These are phyloP conservation scores for Raphanus raphanistrum DNA, from an alignment of 345 rosid genomes.

Conservation along the genomic window DNA sequence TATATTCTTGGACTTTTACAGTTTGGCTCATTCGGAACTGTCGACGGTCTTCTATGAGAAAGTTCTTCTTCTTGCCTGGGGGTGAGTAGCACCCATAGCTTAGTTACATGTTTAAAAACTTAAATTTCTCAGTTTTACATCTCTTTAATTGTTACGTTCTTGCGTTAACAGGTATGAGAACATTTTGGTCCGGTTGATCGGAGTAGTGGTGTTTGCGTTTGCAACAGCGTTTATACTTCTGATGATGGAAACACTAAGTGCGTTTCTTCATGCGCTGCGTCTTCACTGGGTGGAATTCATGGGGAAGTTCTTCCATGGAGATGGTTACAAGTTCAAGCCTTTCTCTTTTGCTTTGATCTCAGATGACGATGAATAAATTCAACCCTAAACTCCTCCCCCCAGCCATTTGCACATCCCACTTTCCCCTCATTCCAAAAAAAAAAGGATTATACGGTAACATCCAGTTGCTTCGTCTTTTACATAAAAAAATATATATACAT, in stretches of 20 bases:
- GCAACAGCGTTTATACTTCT: conserved; percentile 91
- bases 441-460: conserved; percentile 35
- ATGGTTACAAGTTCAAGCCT: conserved; percentile 93
- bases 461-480: conserved; percentile 1
- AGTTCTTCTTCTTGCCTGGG: conserved; percentile 93
- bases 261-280: conserved; percentile 94
- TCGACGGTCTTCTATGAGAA: conserved; percentile 97
- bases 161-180: conserved; percentile 65
- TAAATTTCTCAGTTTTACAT: too few species aligned
- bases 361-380: conserved; percentile 63
- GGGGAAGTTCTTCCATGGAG: conserved; percentile 87
- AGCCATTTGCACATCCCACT: conserved; percentile 27
- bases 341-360: conserved; percentile 67
- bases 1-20: conserved; percentile 37
- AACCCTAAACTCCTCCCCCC: background rate
- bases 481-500: background rate
- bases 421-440: background rate
- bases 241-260: conserved; percentile 97
- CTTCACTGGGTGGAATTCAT: conserved; percentile 98
- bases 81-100: conserved; percentile 63
- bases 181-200: conserved; percentile 65
- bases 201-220: conserved; percentile 81
- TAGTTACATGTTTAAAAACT: background rate
- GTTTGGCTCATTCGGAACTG: conserved; percentile 96
- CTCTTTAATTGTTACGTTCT: too few species aligned